Evolutionary conservation across 257 asterid species (phyloP).

Genomic region (Solanum pennellii): DNA sequence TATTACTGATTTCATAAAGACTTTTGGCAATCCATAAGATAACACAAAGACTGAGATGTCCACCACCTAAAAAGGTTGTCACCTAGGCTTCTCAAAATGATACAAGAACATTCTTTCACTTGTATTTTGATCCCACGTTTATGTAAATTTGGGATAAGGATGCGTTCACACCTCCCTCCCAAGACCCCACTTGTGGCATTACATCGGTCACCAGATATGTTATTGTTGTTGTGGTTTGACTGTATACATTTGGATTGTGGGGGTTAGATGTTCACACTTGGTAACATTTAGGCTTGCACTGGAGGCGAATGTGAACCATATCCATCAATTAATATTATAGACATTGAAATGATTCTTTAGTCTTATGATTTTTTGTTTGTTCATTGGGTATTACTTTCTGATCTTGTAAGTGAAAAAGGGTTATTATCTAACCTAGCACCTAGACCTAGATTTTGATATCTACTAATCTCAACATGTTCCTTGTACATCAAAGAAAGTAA

Average conservation of each 20-base stretch:
- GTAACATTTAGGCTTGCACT: background rate
- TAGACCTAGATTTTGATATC: background rate
- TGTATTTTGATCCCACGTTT: background rate
- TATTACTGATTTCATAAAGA: background rate
- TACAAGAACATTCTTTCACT: background rate
- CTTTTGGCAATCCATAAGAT: background rate
- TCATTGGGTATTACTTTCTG: background rate
- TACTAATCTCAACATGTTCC: background rate
- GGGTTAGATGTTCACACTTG: background rate
- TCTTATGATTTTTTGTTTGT: background rate
- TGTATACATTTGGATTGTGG: background rate
- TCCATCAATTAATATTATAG: background rate
- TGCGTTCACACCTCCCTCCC: background rate
- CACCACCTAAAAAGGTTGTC: background rate
- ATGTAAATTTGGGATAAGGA: background rate
- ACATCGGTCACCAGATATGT: background rate
- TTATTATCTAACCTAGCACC: background rate
- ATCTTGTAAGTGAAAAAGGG: background rate
- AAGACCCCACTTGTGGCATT: background rate
- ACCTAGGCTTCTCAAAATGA: background rate
- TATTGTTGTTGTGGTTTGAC: background rate
- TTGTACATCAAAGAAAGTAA: background rate
- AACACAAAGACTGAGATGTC: background rate
- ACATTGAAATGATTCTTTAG: background rate
- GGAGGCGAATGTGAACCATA: background rate